Percentiles rank a stretch among this genome's conserved stretches.
phyloP scores from a whole-genome alignment of 2,329 filamentous ascomycete species.

The Botryotinia globosa region DNA sequence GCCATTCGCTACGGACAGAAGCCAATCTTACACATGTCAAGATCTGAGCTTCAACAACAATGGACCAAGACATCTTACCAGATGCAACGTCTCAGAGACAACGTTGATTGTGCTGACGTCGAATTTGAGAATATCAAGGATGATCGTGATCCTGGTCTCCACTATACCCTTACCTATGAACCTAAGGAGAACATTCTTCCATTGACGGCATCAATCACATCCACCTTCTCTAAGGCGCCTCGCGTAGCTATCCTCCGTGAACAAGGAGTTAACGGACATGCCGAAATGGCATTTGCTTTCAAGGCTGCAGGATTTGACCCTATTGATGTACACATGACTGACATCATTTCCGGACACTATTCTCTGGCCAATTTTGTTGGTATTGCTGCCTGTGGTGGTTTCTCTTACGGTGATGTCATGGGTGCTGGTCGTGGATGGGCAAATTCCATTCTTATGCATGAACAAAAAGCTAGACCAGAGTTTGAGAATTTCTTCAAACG shows the following conservation, averaged over 20 bases:
- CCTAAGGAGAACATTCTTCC: slow-evolving; percentile 73
- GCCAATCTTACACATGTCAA: slow-evolving; percentile 65
- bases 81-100: slow-evolving; percentile 89
- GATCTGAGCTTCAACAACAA: slow-evolving; percentile 75
- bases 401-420: slow-evolving; percentile 85
- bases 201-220: slow-evolving; percentile 50
- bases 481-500: slow-evolving; percentile 85
- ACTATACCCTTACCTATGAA: slow-evolving; percentile 78
- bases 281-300: slow-evolving; percentile 99
- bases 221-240: slow-evolving; percentile 57
- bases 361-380: slow-evolving; percentile 82
- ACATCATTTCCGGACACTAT: slow-evolving; percentile 70
- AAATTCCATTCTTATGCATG: slow-evolving; percentile 84
- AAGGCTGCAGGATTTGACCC: slow-evolving; percentile 85
- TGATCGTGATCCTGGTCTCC: slow-evolving; percentile 74
- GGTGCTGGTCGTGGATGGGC: slow-evolving; percentile 98
- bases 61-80: slow-evolving; percentile 88
- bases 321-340: slow-evolving; percentile 95
- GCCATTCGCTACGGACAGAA: slow-evolving; percentile 69
- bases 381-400: slow-evolving; percentile 91
- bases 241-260: slow-evolving; percentile 91
- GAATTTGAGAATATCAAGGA: slow-evolving; percentile 77
- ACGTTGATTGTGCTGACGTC: slow-evolving; percentile 78
- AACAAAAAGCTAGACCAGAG: slow-evolving; percentile 65
- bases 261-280: slow-evolving; percentile 91